Base-by-base conservation (phyloP, 768 basidiomycete genomes). In the Boletus insuetus region DNA sequence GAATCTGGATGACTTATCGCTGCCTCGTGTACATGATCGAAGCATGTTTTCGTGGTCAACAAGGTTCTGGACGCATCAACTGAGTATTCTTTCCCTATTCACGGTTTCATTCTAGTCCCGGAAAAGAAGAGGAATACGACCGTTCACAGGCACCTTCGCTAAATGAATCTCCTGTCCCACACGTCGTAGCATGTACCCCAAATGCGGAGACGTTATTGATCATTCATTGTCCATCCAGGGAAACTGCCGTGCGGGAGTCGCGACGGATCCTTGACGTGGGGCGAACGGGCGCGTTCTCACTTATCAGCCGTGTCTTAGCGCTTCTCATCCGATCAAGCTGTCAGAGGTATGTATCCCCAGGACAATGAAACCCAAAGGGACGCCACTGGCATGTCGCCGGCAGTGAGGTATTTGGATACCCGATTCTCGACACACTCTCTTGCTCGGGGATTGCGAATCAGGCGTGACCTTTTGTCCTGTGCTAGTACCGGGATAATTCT, bases 121-220 rank as follows among this genome's bases (percentile, higher is more conserved):
- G 52, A 47, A 47, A 62, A 56, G 50, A 39, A 22, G 17, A 46
- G 13, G 19, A 48, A 49, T 59, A 59, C 51, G 45, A 51, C 42
- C 34, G 20, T 42, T 62, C 60, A 53, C 51, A 59, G 65, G 65
- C 48, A 58, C 59, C 49, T 62, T 67, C 60, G 52, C 16, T n/a
- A 41, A 49, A n/a, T 6, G 65, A 65, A 64, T 56, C 63, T 35
- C 63, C 51, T n/a, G 26, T 57, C 54, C 49, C 54, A 58, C 49
- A 54, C 26, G 44, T 24, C 53, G 35, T 38, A 47, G 46, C 40
- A n/a, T 22, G 53, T 32, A 24, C 45, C 57, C 53, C 51, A 54
- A 59, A 54, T 29, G 50, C 34, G 56, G 55, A 56, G 55, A 26
- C 19, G 6, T 35, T n/a, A 38, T 48, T 51, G 57, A 58, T 59